Evolutionary conservation across 805 yeast genomes (phyloP).

Genomic region (Kuraishia molischiana): DNA sequence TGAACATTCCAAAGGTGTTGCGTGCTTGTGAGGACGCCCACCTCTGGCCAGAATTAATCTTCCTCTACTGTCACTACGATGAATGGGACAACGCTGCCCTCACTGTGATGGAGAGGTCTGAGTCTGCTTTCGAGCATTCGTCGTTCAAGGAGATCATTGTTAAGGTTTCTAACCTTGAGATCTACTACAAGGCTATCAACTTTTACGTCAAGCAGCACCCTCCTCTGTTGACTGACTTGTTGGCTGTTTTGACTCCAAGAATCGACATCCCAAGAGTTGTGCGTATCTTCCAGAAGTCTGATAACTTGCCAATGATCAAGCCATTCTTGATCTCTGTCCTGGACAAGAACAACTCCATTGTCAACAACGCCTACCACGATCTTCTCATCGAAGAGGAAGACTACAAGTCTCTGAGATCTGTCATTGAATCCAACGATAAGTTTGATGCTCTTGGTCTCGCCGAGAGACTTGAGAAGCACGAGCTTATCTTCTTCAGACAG

Average conservation of each 20-base stretch:
- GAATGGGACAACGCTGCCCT: slow-evolving; percentile 99
- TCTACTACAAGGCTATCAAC: slow-evolving; percentile 93
- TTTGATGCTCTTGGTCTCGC: slow-evolving; percentile 92
- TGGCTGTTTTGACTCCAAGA: slow-evolving; percentile 78
- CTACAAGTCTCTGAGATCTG: slow-evolving; percentile 77
- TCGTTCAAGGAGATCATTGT: slow-evolving; percentile 92
- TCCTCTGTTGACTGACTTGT: slow-evolving; percentile 75
- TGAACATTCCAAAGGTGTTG: slow-evolving; percentile 94
- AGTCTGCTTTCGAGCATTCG: slow-evolving; percentile 85
- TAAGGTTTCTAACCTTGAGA: slow-evolving; percentile 92
- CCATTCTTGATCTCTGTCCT: slow-evolving; percentile 90
- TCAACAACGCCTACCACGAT: slow-evolving; percentile 93
- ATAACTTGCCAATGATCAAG: slow-evolving; percentile 91
- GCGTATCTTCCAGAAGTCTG: slow-evolving; percentile 87
- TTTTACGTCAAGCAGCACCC: slow-evolving; percentile 93
- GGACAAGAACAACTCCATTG: slow-evolving; percentile 82
- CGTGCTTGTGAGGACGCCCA: slow-evolving; percentile 91
- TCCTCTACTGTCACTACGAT: slow-evolving; percentile 95
- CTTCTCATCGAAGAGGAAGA: slow-evolving; percentile 94
- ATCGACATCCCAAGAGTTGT: slow-evolving; percentile 93
- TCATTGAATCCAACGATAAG: slow-evolving; percentile 83
- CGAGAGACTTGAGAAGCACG: slow-evolving; percentile 85
- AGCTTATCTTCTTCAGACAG: slow-evolving; percentile 86
- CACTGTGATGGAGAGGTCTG: slow-evolving; percentile 91
- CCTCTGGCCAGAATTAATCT: slow-evolving; percentile 91